Base-by-base conservation (phyloP, 2,329 filamentous ascomycete genomes). In the Lasiodiplodia sp. region DNA sequence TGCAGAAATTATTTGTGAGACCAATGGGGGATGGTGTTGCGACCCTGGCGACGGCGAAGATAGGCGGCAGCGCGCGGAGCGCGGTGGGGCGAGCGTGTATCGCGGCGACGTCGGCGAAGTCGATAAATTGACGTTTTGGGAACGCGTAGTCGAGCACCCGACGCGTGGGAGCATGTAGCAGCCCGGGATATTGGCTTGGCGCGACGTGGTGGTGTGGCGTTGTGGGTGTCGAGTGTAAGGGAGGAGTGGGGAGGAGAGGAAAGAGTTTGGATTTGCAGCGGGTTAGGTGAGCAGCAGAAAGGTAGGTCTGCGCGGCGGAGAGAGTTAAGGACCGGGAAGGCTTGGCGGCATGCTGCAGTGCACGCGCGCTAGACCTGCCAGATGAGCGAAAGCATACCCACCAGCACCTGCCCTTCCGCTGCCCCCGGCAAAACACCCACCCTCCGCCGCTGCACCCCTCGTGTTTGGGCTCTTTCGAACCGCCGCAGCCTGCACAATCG, bases 171-270 rank as follows among this genome's bases (percentile, higher is more conserved):
- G 63, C 49, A 52, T 66, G 63, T 38, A 68, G 66, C 55, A 58
- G 37, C 34, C 44, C 56, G 34, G 16, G 44, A 4, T 21, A 10
- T 34, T 34, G 31, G 16, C 23, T 21, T 47, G 23, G 16, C 23
- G 71, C 56, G 71, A 68, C 72, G 70, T 72, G 70, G 72, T 69
- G 73, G 69, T 64, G 70, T 73, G 73, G 73, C 57, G 73, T 76
- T 71, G 70, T 73, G 68, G 58, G 70, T 72, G 73, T 73, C 58
- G 73, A 75, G 71, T 70, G 71, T 73, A 67, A 70, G 73, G 71
- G 72, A 73, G 71, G 73, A 67, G 75, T 71, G 72, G 73, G 76
- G 72, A 75, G 71, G 64, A 73, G 72, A 71, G 70, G 74, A 73
- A 72, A 67, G 52, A 56, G 55, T 67, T 53, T 66, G 51, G 64